Base-by-base conservation (phyloP, 768 basidiomycete genomes). In the Boletus coccyginus region DNA sequence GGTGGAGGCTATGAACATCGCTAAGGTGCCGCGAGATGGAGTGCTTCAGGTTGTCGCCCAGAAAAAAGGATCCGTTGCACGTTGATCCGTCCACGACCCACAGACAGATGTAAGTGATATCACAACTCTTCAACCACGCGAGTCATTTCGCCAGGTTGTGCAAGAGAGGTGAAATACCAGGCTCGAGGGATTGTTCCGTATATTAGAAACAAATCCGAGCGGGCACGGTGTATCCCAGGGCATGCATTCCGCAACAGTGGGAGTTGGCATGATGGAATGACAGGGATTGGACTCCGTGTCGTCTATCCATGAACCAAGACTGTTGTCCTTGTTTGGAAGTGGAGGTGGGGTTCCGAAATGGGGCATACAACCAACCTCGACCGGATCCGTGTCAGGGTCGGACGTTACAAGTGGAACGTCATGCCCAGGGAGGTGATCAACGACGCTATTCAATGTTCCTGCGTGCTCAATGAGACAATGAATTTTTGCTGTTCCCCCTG, bases 11-110 rank as follows among this genome's bases (percentile, higher is more conserved):
- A 53, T 67, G 66, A 2, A 0, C 13, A 2, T 5, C n/a, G 4
- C 27, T 13, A 1, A 67, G 50, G 31, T 67, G 66, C 2, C 41
- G 47, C 3, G 59, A 44, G 19, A 67, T 19, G 29, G 52, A 5
- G 1, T 63, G 57, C 40, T 61, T 66, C 35, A 55, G 9, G 48
- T 40, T 56, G 17, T n/a, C n/a, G 17, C 43, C 49, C 5, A 24
- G 12, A 11, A 16, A 4, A 42, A 33, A 51, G n/a, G 2, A 0
- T 21, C 2, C n/a, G 17, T 55, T 51, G 35, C 66, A 66, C 3
- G 49, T 54, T 2, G 17, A 35, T 11, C 55, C 63, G 19, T 60
- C 39, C 6, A n/a, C 46, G 13, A 3, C 0, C 65, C 65, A 66
- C 19, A 21, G 3, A 35, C 66, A 67, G 5, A 3, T 13, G 42